Conservation (phyloP, 768 basidiomycete genomes). For the Lactifluus hygrophoroides region DNA sequence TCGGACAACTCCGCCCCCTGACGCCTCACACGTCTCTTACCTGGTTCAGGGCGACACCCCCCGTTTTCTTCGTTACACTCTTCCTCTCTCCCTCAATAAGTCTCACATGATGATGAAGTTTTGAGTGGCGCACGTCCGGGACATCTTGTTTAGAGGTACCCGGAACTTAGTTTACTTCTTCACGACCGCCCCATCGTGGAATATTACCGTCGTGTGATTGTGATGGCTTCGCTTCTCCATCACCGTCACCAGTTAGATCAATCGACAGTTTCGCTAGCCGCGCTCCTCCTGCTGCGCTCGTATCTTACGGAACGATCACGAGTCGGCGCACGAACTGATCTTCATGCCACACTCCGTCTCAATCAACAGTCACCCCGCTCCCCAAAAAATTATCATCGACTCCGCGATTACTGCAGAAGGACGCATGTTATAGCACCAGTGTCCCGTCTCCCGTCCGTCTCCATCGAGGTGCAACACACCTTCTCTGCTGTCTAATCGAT, state of each 20-base stretch:
- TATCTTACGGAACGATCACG: neutral
- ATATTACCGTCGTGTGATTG: neutral
- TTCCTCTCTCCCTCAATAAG: neutral
- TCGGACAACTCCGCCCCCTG: neutral
- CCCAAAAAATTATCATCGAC: neutral
- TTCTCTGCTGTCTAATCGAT: too few relatives aligned
- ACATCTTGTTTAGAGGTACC: neutral
- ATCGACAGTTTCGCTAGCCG: neutral
- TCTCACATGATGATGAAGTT: neutral
- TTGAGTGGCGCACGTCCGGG: neutral
- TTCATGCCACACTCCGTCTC: too few relatives aligned
- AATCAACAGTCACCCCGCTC: too few relatives aligned
- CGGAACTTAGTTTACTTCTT: neutral
- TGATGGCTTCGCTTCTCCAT: neutral
- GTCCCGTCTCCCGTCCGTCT: too few relatives aligned
- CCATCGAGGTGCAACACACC: too few relatives aligned
- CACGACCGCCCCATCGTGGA: neutral
- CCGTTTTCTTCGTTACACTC: too few relatives aligned
- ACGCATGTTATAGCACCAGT: neutral
- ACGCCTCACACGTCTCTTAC: neutral
- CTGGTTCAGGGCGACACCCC: neutral
- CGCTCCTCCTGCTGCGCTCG: too few relatives aligned
- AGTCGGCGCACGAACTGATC: too few relatives aligned
- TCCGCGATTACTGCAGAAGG: neutral
- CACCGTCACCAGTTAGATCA: neutral